phyloP scores from a whole-genome alignment of 2,329 filamentous ascomycete genomes.

The Pseudogymnoascus sp. region DNA sequence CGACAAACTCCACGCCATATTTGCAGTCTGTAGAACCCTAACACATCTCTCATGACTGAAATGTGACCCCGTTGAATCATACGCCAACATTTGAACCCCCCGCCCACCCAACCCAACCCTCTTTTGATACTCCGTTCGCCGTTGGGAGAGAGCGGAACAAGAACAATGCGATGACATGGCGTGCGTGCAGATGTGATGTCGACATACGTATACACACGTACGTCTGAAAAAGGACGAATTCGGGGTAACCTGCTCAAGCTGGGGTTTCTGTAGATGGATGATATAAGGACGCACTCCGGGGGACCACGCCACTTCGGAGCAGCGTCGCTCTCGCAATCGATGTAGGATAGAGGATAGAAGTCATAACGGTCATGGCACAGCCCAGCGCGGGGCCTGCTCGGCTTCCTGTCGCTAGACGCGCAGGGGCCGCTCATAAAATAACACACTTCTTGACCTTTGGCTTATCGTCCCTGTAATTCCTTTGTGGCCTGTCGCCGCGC shows the following conservation, averaged over 20 bases:
- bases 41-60: slow-evolving; percentile 7
- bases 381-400: not conserved
- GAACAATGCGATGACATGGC: slow-evolving; percentile 5
- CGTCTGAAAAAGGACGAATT: slow-evolving; percentile 2
- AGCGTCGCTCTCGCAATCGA: slow-evolving; percentile 2
- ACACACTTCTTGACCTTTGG: slow-evolving; percentile 21
- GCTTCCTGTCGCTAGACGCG: not conserved
- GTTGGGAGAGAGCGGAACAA: slow-evolving; percentile 7
- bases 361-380: slow-evolving; percentile 9
- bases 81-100: slow-evolving; percentile 1
- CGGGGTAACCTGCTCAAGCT: not conserved
- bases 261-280: not conserved
- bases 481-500: slow-evolving; percentile 20
- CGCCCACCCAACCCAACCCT: slow-evolving; percentile 4
- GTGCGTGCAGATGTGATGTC: not conserved
- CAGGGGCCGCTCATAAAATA: slow-evolving; percentile 27
- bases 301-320: not conserved
- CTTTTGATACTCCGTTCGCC: slow-evolving; percentile 9
- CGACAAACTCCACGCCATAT: slow-evolving; percentile 7
- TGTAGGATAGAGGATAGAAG: slow-evolving; percentile 8
- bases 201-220: slow-evolving; percentile 6
- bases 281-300: not conserved
- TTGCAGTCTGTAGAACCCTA: not conserved
- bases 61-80: slow-evolving; percentile 1
- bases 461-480: slow-evolving; percentile 23